Evolutionary conservation across 257 asterid genomes (phyloP).

Genomic region (Sherardia arvensis): DNA sequence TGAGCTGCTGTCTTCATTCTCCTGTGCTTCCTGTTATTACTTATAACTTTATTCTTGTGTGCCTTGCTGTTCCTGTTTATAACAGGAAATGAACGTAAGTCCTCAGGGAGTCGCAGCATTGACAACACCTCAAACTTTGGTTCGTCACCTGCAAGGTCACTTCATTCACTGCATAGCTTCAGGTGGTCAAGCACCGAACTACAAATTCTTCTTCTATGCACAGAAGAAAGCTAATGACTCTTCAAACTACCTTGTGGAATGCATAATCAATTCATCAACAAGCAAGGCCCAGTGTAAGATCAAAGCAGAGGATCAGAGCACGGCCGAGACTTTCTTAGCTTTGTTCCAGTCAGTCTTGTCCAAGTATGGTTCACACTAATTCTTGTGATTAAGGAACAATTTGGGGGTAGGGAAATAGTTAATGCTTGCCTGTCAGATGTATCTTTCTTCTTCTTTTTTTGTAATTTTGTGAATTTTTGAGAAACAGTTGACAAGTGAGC

Average conservation of each 20-base stretch:
- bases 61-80: slow-evolving; percentile 1
- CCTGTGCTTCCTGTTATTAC: neutral
- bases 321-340: slow-evolving; percentile 59
- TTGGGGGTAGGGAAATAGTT: neutral
- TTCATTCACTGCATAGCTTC: slow-evolving; percentile 90
- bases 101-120: slow-evolving; percentile 75
- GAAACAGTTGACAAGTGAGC: neutral
- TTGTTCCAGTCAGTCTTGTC: slow-evolving; percentile 70
- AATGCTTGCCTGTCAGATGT: neutral
- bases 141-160: slow-evolving; percentile 74
- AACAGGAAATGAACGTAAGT: slow-evolving; percentile 66
- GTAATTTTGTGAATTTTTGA: neutral
- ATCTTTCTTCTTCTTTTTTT: neutral
- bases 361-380: slow-evolving; percentile 42
- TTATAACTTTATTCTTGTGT: neutral
- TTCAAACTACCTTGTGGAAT: slow-evolving; percentile 68
- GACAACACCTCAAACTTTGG: slow-evolving; percentile 65
- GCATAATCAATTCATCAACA: slow-evolving; percentile 65
- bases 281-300: slow-evolving; percentile 76
- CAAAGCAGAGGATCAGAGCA: slow-evolving; percentile 83
- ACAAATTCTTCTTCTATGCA: slow-evolving; percentile 85
- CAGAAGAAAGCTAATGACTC: slow-evolving; percentile 64
- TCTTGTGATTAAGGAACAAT: neutral
- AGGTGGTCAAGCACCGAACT: slow-evolving; percentile 93
- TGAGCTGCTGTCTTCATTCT: neutral